Evolutionary conservation across 345 rosid genomes (phyloP).

Genomic region (Syzygium jambos): DNA sequence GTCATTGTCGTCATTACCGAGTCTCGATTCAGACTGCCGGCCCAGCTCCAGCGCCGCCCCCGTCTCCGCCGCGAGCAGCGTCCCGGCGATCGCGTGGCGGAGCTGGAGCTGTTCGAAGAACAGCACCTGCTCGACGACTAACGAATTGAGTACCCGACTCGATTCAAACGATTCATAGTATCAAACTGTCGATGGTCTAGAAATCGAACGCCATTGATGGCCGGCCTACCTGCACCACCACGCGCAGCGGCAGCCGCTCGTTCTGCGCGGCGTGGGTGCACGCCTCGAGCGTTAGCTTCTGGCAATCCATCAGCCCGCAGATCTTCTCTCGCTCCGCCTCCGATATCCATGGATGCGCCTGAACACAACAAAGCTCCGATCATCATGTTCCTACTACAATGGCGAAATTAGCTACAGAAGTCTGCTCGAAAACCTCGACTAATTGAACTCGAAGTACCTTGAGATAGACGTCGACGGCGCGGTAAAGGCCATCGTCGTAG

Average conservation of each 20-base stretch:
- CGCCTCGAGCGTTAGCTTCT: conserved; percentile 87
- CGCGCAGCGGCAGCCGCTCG: conserved; percentile 89
- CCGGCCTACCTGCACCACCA: conserved; percentile 69
- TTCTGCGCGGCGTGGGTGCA: conserved; percentile 99
- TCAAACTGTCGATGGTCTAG: not conserved
- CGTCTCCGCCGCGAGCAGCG: conserved; percentile 40
- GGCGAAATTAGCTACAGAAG: not conserved
- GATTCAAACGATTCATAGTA: not conserved
- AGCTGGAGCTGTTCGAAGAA: conserved; percentile 77
- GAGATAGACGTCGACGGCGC: conserved; percentile 91
- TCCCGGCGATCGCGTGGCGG: conserved; percentile 68
- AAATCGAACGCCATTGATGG: not conserved
- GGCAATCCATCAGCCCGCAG: conserved; percentile 80
- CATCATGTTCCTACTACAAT: not conserved
- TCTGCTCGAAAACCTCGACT: not conserved
- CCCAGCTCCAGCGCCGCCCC: conserved; percentile 29
- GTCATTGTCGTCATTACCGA: conserved; percentile 19
- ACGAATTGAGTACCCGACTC: not conserved
- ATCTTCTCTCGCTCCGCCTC: conserved; percentile 85
- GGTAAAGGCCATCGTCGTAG: conserved; percentile 91
- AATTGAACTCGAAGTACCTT: conserved; percentile 32
- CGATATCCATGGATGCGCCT: conserved; percentile 92
- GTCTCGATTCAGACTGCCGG: conserved; percentile 24
- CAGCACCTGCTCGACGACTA: conserved; percentile 50
- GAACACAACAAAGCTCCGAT: not conserved